Percentiles rank a stretch among this genome's conserved stretches.
These are phyloP conservation scores for Ustilago loliicola DNA, from an alignment of 1,284 basidiomycete genomes.

Conservation along the genomic window DNA sequence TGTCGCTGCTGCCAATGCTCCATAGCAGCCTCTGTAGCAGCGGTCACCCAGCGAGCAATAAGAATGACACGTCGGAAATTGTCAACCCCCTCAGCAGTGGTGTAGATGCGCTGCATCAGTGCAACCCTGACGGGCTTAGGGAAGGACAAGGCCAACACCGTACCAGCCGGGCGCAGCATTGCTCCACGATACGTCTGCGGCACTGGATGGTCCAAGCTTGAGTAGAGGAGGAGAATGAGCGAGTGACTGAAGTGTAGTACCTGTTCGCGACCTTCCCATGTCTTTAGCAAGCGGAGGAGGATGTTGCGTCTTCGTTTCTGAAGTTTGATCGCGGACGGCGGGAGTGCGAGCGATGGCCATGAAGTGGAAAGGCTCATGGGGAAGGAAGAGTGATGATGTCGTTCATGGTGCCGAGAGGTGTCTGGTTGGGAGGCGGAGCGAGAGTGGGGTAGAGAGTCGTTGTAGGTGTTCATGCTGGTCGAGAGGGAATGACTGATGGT, in stretches of 20 bases:
- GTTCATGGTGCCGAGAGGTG: neutral
- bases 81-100: conserved; percentile 42
- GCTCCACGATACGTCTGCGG: conserved; percentile 30
- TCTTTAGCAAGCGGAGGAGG: conserved; percentile 43
- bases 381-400: conserved; percentile 12
- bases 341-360: conserved; percentile 36
- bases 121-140: conserved; percentile 29
- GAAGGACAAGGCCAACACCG: conserved; percentile 28
- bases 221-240: conserved; percentile 42
- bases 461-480: conserved; percentile 28
- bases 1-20: conserved; percentile 39
- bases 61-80: conserved; percentile 48
- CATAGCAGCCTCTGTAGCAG: conserved; percentile 40
- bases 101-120: conserved; percentile 54
- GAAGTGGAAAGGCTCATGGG: conserved; percentile 25
- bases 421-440: conserved; percentile 20
- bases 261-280: conserved; percentile 46
- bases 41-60: conserved; percentile 43
- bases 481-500: conserved; percentile 39
- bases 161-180: conserved; percentile 28
- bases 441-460: conserved; percentile 17
- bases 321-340: conserved; percentile 30
- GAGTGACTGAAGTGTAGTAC: conserved; percentile 44
- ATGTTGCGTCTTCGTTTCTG: conserved; percentile 30
- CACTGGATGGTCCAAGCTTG: conserved; percentile 31